Conservation (phyloP, 495 filamentous ascomycete genomes). For the Aspergillus hancockii region DNA sequence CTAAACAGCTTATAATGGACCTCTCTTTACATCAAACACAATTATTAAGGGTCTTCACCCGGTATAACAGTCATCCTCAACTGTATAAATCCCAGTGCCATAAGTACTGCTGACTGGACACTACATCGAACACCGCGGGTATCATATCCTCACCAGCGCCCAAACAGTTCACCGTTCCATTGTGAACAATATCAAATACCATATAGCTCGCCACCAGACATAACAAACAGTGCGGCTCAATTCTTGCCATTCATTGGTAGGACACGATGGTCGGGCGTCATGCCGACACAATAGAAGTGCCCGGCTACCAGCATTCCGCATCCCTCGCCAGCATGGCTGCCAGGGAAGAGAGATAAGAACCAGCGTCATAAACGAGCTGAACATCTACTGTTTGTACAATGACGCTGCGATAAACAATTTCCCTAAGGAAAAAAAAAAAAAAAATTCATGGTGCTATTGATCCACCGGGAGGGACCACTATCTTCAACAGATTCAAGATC, state of each 20-base stretch:
- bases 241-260: background rate
- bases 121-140: no score
- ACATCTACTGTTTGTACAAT: no score
- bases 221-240: background rate
- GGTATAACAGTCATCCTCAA: background rate
- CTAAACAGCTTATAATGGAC: background rate
- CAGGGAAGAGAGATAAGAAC: background rate
- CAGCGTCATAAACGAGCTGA: background rate
- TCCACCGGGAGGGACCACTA: background rate
- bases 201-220: background rate
- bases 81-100: no score
- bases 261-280: background rate
- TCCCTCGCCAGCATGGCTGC: conserved; percentile 23
- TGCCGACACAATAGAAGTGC: background rate
- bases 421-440: background rate
- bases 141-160: no score
- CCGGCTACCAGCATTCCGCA: conserved; percentile 15
- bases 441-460: background rate
- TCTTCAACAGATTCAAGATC: background rate
- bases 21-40: background rate
- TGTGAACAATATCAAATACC: background rate
- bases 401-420: no score
- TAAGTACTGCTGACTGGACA: no score
- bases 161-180: no score
- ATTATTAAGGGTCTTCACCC: background rate